Evolutionary conservation across 148 eudicot species (phyloP).

Genomic region (Linanthus parryae): DNA sequence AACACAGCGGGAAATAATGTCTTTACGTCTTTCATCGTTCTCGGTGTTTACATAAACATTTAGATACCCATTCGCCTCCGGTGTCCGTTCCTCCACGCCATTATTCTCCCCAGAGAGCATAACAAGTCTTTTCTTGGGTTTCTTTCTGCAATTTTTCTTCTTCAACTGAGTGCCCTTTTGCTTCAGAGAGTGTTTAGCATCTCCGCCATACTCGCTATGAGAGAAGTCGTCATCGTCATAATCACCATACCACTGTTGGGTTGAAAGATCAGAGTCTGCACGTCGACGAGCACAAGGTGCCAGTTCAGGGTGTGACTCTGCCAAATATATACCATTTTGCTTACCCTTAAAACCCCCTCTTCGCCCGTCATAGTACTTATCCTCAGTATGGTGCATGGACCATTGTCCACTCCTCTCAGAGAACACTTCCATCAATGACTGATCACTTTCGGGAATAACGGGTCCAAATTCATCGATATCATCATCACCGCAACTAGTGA

Average conservation of each 20-base stretch:
- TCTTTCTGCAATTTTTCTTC: slow-evolving; percentile 31
- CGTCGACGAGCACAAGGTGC: slow-evolving; percentile 10
- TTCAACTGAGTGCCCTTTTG: slow-evolving; percentile 28
- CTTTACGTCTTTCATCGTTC: slow-evolving; percentile 16
- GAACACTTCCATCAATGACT: slow-evolving; percentile 27
- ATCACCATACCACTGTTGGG: slow-evolving; percentile 6
- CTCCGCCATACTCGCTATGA: slow-evolving; percentile 16
- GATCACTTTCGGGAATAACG: slow-evolving; percentile 25
- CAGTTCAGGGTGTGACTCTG: slow-evolving; percentile 22
- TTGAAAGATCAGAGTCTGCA: slow-evolving; percentile 14
- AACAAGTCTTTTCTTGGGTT: slow-evolving; percentile 44
- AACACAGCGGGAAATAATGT: slow-evolving; percentile 9
- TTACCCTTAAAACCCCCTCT: slow-evolving; percentile 13
- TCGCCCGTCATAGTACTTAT: slow-evolving; percentile 12
- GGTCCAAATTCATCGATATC: slow-evolving; percentile 28
- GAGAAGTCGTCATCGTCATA: no score
- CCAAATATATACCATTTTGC: slow-evolving; percentile 22
- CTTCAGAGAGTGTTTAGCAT: slow-evolving; percentile 7
- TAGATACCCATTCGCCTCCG: slow-evolving; percentile 15
- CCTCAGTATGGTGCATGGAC: slow-evolving; percentile 10
- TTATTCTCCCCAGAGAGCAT: slow-evolving; percentile 33
- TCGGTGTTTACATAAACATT: slow-evolving; percentile 11
- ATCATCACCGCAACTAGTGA: slow-evolving; percentile 61
- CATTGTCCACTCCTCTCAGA: slow-evolving; percentile 21
- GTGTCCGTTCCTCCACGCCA: slow-evolving; percentile 7